Evolutionary conservation across 768 basidiomycete species (phyloP).

Genomic region (Amanita exitialis): DNA sequence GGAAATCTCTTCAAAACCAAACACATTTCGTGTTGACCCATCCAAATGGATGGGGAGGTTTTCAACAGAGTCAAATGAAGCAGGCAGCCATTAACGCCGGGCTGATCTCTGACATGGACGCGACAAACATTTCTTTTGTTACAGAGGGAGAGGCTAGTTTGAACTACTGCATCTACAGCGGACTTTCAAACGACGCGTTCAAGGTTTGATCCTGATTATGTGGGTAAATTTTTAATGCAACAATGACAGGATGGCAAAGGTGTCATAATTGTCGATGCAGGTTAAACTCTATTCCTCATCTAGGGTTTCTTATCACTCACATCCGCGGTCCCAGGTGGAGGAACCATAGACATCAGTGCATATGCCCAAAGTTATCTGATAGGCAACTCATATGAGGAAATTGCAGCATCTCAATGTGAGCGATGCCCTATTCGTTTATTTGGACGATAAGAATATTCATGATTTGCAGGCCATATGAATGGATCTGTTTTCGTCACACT

Average conservation of each 20-base stretch:
- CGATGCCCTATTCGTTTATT: neutral
- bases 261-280: conserved; percentile 36
- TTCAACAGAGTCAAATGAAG: conserved; percentile 35
- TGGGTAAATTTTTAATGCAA: neutral
- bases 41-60: conserved; percentile 42
- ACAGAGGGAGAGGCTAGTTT: conserved; percentile 50
- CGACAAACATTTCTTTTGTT: conserved; percentile 35
- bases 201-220: conserved; percentile 11
- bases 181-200: conserved; percentile 23
- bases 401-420: conserved; percentile 25
- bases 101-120: conserved; percentile 23
- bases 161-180: conserved; percentile 35
- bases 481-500: conserved; percentile 32
- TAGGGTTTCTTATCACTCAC: neutral
- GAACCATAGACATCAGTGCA: conserved; percentile 38
- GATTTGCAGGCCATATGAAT: conserved; percentile 22
- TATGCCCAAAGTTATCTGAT: conserved; percentile 21
- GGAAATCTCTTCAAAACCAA: conserved; percentile 25
- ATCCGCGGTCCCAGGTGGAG: conserved; percentile 20
- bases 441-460: neutral
- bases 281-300: neutral
- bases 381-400: conserved; percentile 25
- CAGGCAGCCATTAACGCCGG: conserved; percentile 31
- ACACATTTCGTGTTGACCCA: conserved; percentile 36
- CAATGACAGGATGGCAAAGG: conserved; percentile 15